Percentiles rank a stretch among this genome's conserved stretches.
These are phyloP conservation scores for Aschersonia sp. DNA, from an alignment of 2,329 filamentous ascomycete species.

Conservation along the genomic window DNA sequence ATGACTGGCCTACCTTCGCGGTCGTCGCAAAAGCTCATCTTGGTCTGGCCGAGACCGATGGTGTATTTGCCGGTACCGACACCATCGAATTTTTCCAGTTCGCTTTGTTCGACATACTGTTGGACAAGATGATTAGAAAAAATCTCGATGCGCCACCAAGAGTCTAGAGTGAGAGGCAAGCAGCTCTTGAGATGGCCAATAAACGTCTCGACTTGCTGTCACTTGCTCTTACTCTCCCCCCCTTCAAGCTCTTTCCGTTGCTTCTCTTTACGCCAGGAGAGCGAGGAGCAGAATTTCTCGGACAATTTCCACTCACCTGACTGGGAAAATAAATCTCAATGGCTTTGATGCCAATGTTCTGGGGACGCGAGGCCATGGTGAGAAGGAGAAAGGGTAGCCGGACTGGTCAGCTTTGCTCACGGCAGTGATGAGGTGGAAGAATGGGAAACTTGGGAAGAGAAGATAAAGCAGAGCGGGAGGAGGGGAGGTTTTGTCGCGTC, in stretches of 20 bases:
- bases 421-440: background rate
- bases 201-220: background rate
- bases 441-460: background rate
- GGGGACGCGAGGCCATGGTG: conserved; percentile 58
- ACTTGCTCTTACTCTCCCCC: background rate
- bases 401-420: background rate
- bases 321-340: conserved; percentile 81
- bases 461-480: background rate
- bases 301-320: conserved; percentile 45
- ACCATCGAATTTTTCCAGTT: conserved; percentile 79
- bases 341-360: conserved; percentile 88
- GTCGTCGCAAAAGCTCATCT: conserved; percentile 87
- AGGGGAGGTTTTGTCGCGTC: background rate
- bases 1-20: conserved; percentile 52
- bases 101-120: conserved; percentile 71
- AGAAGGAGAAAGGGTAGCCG: background rate
- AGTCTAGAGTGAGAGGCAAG: background rate
- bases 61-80: conserved; percentile 75
- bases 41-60: conserved; percentile 80
- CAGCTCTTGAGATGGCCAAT: conserved; percentile 1
- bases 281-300: conserved; percentile 1
- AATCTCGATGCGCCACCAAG: no score
- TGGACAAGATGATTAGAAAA: background rate
- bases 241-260: background rate
- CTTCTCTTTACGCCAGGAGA: background rate